phyloP scores from a whole-genome alignment of 495 filamentous ascomycete species.

The Penicillium paxilli region DNA sequence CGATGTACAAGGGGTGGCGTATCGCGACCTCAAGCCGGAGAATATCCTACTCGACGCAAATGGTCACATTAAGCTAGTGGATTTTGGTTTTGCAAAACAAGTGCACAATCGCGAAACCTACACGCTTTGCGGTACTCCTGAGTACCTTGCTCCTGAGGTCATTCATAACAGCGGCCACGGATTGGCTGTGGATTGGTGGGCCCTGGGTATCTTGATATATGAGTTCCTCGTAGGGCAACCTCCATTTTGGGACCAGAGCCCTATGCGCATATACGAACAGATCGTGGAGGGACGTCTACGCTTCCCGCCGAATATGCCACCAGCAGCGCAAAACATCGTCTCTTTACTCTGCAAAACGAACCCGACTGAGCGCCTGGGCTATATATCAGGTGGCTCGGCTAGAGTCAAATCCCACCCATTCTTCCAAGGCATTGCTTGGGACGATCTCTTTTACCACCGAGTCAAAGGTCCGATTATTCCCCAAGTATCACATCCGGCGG shows the following conservation, averaged over 20 bases:
- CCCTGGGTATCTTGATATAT: constrained; percentile 91
- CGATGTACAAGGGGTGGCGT: constrained; percentile 79
- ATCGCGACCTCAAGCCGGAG: constrained; percentile 94
- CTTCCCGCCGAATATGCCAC: constrained; percentile 56
- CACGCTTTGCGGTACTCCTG: constrained; percentile 93
- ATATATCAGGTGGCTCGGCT: constrained; percentile 79
- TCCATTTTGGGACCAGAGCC: constrained; percentile 95
- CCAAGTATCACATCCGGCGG: constrained; percentile 73
- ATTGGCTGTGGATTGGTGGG: constrained; percentile 99
- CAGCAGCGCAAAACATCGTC: constrained; percentile 81
- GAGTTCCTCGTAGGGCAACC: constrained; percentile 96
- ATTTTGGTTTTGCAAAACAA: constrained; percentile 94
- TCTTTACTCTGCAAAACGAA: constrained; percentile 85
- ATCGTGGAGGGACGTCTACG: constrained; percentile 45
- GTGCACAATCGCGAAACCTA: constrained; percentile 72
- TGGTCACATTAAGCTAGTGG: constrained; percentile 95
- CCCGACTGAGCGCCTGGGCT: constrained; percentile 80
- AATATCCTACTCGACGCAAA: constrained; percentile 91
- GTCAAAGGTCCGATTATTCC: constrained; percentile 84
- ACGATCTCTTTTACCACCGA: constrained; percentile 70
- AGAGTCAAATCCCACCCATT: constrained; percentile 87
- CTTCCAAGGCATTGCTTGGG: constrained; percentile 82
- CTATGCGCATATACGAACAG: constrained; percentile 91
- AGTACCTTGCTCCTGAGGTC: constrained; percentile 95
- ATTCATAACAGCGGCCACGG: constrained; percentile 95